Base-by-base conservation (phyloP, 805 yeast genomes). In the Ogataea wickerhamii region DNA sequence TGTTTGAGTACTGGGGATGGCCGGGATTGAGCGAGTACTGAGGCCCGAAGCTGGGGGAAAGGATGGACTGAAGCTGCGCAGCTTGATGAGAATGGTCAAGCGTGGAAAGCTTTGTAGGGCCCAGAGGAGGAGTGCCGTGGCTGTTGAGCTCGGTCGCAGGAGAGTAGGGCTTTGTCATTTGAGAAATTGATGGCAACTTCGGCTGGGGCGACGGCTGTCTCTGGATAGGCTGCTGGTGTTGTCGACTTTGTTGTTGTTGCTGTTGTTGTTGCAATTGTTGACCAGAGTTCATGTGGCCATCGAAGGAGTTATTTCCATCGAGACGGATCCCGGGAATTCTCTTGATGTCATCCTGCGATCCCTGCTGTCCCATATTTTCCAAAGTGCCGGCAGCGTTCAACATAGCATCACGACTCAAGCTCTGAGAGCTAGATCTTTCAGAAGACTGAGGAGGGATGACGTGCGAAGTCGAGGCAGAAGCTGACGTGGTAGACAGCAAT, bases 401-500 rank as follows among this genome's bases (percentile, higher is more conserved):
- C 23, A 60, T 45, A 2, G 64, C 64, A 41, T 60, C 64, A 36
- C 59, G 49, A n/a, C 58, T 52, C 18, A 57, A 27, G 37, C 49
- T 49, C n/a, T 49, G 53, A 7, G 56, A 46, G 19, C 55, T 51
- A 13, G 56, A 50, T 35, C 66, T 44, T 40, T 61, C 65, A 34
- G 62, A 52, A 33, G 66, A 51, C 52, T 65, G 61, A 49, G 72
- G 53, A 60, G 73, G 53, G 61, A 58, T 41, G 65, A 67, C 28
- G 33, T 58, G 56, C 4, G 59, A 48, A 17, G 60, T 37, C 10
- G 48, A 34, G 44, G 52, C 47, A 34, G 66, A 37, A 37, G 68
- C 38, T 32, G 74, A 50, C 18, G 76, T 48, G 12, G 80, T 74
- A 6, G 81, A 73, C 30, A 81, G 64, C 42, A 80, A 59, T 36